Conservation (phyloP, 1,284 basidiomycete genomes). For the Stygiomarasmius scandens region DNA sequence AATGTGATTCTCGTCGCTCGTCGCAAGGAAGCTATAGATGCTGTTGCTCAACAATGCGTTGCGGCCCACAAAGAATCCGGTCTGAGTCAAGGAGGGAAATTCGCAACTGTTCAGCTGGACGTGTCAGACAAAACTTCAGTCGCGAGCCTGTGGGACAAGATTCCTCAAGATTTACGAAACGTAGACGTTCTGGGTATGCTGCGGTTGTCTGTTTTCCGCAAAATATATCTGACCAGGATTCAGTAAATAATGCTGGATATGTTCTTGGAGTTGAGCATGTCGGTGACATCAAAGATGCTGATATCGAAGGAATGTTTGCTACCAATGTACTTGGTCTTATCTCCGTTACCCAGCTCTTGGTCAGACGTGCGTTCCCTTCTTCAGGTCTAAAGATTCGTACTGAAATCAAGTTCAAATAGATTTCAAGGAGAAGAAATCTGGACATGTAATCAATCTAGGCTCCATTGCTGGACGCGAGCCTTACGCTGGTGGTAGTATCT, state of each 20-base stretch:
- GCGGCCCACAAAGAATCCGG: conserved; percentile 74
- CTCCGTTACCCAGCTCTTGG: conserved; percentile 76
- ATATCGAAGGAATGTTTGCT: conserved; percentile 87
- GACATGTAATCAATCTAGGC: conserved; percentile 96
- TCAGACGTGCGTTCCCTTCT: conserved; percentile 55
- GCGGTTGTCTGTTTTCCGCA: conserved; percentile 4
- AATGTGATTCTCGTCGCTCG: conserved; percentile 79
- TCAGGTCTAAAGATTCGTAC: not conserved
- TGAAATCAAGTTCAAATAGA: conserved; percentile 44
- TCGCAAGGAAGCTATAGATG: conserved; percentile 63
- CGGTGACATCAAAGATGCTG: conserved; percentile 75
- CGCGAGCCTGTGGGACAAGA: conserved; percentile 63
- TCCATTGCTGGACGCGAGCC: conserved; percentile 91
- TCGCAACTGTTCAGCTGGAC: conserved; percentile 71
- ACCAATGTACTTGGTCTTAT: conserved; percentile 94
- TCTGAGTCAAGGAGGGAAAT: conserved; percentile 67
- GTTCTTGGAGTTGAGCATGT: conserved; percentile 84
- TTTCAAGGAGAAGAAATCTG: conserved; percentile 86
- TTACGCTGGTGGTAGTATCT: conserved; percentile 86
- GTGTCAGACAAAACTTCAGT: conserved; percentile 76
- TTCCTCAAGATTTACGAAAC: conserved; percentile 66
- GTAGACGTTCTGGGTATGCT: conserved; percentile 74
- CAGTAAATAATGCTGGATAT: conserved; percentile 89
- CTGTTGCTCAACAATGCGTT: conserved; percentile 66
- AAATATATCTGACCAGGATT: not conserved